phyloP scores from a whole-genome alignment of 2,329 filamentous ascomycete genomes.

The Sarocladiaceae sp. region DNA sequence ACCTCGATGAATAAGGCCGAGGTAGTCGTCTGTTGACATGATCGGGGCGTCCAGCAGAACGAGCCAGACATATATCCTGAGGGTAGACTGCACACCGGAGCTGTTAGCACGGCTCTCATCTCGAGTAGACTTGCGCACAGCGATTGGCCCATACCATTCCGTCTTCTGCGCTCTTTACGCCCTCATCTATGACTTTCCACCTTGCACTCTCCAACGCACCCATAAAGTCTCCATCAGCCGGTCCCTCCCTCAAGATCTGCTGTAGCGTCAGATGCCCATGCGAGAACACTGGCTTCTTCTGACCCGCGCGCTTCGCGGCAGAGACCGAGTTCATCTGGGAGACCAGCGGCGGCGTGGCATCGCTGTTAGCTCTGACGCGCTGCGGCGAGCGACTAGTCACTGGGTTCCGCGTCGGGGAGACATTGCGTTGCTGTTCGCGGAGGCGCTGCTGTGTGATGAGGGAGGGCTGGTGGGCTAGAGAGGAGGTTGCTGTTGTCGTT shows the following conservation, averaged over 20 bases:
- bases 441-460: constrained; percentile 57
- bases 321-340: constrained; percentile 31
- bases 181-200: constrained; percentile 67
- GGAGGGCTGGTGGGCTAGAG: constrained; percentile 35
- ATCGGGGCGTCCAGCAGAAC: constrained; percentile 85
- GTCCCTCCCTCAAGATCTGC: constrained; percentile 72
- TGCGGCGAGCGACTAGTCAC: constrained; percentile 35
- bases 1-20: constrained; percentile 83
- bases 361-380: constrained; percentile 66
- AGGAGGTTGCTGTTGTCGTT: neutral
- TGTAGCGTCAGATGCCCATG: constrained; percentile 61
- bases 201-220: constrained; percentile 64
- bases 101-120: neutral
- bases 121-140: neutral
- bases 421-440: constrained; percentile 35
- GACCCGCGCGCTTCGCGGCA: constrained; percentile 29
- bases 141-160: constrained; percentile 58
- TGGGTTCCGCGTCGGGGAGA: constrained; percentile 21
- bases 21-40: constrained; percentile 79
- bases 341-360: constrained; percentile 44
- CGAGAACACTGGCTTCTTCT: constrained; percentile 38
- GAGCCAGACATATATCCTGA: constrained; percentile 94
- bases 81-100: constrained; percentile 58
- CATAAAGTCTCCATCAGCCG: constrained; percentile 61
- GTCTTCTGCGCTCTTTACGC: constrained; percentile 70